Evolutionary conservation across 116 monocot species (phyloP).

Genomic region (Zostera marina): DNA sequence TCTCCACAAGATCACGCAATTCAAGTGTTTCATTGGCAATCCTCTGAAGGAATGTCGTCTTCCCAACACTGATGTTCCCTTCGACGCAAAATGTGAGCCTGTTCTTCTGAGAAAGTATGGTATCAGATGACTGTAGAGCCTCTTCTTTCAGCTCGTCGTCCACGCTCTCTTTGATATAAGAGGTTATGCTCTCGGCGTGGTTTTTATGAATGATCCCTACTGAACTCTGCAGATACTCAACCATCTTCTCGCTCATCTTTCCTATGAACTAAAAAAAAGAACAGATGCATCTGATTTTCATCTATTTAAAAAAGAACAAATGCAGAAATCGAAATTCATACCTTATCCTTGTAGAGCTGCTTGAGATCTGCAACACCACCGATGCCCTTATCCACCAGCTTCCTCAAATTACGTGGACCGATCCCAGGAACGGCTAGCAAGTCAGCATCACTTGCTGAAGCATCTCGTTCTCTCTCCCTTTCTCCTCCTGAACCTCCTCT

Average conservation of each 20-base stretch:
- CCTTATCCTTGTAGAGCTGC: slow-evolving; percentile 64
- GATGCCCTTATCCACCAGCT: slow-evolving; percentile 65
- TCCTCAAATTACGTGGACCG: slow-evolving; percentile 53
- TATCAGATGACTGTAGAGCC: slow-evolving; percentile 3
- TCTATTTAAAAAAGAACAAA: neutral
- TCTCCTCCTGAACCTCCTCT: slow-evolving; percentile 10
- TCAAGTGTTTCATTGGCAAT: slow-evolving; percentile 88
- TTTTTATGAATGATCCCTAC: slow-evolving; percentile 85
- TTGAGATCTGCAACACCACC: slow-evolving; percentile 58
- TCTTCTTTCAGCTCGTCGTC: slow-evolving; percentile 66
- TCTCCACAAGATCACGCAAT: slow-evolving; percentile 75
- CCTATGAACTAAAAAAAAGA: slow-evolving; percentile 52
- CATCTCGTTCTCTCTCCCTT: no score
- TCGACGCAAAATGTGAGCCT: slow-evolving; percentile 90
- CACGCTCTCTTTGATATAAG: slow-evolving; percentile 83
- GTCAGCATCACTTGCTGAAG: slow-evolving; percentile 10
- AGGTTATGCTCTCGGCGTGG: slow-evolving; percentile 88
- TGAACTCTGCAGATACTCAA: slow-evolving; percentile 61
- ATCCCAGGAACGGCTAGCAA: slow-evolving; percentile 50
- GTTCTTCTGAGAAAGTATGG: slow-evolving; percentile 44
- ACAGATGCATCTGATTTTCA: neutral
- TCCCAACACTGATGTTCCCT: slow-evolving; percentile 88
- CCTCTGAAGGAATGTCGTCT: slow-evolving; percentile 72
- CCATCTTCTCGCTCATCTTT: slow-evolving; percentile 67
- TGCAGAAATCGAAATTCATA: slow-evolving; percentile 2